These are phyloP conservation scores for Saccharomycopsis sp. DNA, from an alignment of 805 yeast species.

Conservation along the genomic window DNA sequence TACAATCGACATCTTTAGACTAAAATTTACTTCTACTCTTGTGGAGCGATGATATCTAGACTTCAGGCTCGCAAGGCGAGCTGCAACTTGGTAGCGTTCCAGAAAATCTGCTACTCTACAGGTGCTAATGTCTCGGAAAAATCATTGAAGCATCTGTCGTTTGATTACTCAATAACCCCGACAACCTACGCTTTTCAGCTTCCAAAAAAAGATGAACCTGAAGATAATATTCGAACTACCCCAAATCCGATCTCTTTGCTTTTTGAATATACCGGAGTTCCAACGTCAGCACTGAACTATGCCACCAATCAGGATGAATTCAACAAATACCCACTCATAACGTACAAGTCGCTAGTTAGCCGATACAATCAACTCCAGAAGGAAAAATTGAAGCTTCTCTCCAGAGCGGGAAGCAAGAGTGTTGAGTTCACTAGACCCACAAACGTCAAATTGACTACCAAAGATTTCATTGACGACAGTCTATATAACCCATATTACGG, in stretches of 20 bases:
- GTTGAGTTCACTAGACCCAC: conserved; percentile 41
- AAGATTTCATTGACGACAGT: conserved; percentile 82
- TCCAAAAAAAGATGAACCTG: conserved; percentile 5
- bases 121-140: not conserved
- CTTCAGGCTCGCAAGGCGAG: not conserved
- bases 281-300: conserved; percentile 27
- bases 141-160: not conserved
- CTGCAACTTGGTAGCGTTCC: not conserved
- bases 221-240: conserved; percentile 20
- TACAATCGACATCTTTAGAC: not conserved
- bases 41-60: not conserved
- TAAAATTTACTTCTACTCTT: not conserved
- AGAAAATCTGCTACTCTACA: not conserved
- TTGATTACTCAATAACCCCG: conserved; percentile 23
- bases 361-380: conserved; percentile 3
- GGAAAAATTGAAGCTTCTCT: conserved; percentile 24
- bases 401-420: not conserved
- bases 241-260: conserved; percentile 17
- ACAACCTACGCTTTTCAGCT: conserved; percentile 22
- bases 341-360: conserved; percentile 30
- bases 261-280: conserved; percentile 31
- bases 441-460: conserved; percentile 59
- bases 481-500: conserved; percentile 79
- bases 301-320: conserved; percentile 32
- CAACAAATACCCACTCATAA: conserved; percentile 38